Evolutionary conservation across 2,329 filamentous ascomycete species (phyloP).

Genomic region (Nannizziopsis barbatae): DNA sequence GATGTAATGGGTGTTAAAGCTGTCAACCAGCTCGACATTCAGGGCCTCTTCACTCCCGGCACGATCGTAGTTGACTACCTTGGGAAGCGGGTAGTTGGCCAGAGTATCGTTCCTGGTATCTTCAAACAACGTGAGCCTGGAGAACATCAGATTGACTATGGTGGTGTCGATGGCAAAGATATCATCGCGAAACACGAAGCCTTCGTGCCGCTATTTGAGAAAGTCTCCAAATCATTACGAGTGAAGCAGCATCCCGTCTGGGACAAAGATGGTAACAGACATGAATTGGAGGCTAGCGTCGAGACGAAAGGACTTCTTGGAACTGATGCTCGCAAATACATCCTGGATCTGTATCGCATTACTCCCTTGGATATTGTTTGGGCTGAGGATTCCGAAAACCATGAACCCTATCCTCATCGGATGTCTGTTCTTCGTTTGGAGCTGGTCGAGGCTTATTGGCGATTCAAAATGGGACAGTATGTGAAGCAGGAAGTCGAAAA

Average conservation of each 20-base stretch:
- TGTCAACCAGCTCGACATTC: conserved; percentile 94
- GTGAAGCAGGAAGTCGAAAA: conserved; percentile 66
- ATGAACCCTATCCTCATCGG: conserved; percentile 69
- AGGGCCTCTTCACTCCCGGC: conserved; percentile 85
- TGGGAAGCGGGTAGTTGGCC: conserved; percentile 90
- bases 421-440: conserved; percentile 93
- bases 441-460: conserved; percentile 74
- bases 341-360: conserved; percentile 91
- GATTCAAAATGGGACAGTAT: conserved; percentile 79
- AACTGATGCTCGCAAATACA: conserved; percentile 92
- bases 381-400: conserved; percentile 62
- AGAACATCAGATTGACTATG: conserved; percentile 98
- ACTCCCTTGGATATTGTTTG: conserved; percentile 84
- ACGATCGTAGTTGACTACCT: conserved; percentile 96
- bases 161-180: conserved; percentile 94
- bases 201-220: conserved; percentile 73
- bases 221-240: conserved; percentile 78
- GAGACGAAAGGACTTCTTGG: conserved; percentile 97
- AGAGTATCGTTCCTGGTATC: conserved; percentile 96
- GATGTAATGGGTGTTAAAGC: conserved; percentile 88
- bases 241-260: conserved; percentile 94
- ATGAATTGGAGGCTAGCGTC: conserved; percentile 87
- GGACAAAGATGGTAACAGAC: conserved; percentile 87
- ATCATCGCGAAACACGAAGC: conserved; percentile 81
- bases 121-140: conserved; percentile 97